Conservation (phyloP, 768 basidiomycete species). For the Leccinellum rugosiceps region DNA sequence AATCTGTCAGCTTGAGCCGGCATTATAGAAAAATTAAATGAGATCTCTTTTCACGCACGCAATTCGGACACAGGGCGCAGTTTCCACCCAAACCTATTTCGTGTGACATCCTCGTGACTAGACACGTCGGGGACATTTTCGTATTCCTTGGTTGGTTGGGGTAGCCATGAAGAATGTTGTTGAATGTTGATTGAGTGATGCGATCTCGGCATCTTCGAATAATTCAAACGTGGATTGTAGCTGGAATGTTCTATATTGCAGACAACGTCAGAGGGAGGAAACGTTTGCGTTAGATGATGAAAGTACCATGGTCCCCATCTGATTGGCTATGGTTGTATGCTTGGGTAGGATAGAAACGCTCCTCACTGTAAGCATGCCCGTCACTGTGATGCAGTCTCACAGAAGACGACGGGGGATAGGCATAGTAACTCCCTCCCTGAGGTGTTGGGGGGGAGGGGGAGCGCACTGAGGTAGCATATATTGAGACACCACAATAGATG, state of each 20-base stretch:
- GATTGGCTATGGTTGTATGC: not conserved
- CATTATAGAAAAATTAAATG: conserved; percentile 3
- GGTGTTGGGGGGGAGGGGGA: conserved; percentile 36
- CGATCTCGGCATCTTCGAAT: not conserved
- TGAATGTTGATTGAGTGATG: not conserved
- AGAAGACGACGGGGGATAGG: conserved; percentile 2
- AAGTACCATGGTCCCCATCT: not conserved
- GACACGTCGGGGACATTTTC: not conserved
- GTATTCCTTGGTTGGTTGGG: not conserved
- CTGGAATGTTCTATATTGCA: conserved; percentile 5
- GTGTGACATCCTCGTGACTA: conserved; percentile 21
- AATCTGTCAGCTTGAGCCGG: conserved; percentile 67
- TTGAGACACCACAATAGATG: not conserved
- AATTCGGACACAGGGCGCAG: conserved; percentile 72
- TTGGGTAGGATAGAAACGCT: not conserved
- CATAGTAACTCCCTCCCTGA: conserved; percentile 5
- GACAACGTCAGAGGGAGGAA: not conserved
- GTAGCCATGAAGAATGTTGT: not conserved
- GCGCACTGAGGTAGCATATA: conserved; percentile 31
- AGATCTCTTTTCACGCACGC: conserved; percentile 40
- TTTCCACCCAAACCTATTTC: conserved; percentile 43
- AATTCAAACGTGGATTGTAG: not conserved
- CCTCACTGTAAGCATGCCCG: not conserved
- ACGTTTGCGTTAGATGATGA: not conserved
- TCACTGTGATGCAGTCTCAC: not conserved